phyloP scores from a whole-genome alignment of 441 rosid genomes.

The Arabidopsis lyrata region DNA sequence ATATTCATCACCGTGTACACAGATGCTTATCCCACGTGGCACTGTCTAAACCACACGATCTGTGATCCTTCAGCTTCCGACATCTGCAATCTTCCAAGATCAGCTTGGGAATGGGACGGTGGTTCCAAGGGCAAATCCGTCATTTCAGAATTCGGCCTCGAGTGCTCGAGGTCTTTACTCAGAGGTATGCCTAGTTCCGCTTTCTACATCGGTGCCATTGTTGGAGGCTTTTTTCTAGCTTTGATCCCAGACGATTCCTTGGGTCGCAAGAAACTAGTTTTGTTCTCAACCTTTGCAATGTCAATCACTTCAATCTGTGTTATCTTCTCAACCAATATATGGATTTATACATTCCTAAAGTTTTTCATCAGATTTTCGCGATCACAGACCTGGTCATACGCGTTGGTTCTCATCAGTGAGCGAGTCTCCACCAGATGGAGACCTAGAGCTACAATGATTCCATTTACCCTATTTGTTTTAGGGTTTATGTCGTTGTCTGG shows the following conservation, averaged over 20 bases:
- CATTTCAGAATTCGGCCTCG: constrained; percentile 53
- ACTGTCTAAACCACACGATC: constrained; percentile 45
- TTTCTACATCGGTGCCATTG: constrained; percentile 69
- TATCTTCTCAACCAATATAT: constrained; percentile 56
- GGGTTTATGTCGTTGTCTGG: constrained; percentile 69
- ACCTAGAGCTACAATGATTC: constrained; percentile 63
- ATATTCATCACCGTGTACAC: constrained; percentile 70
- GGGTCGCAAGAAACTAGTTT: constrained; percentile 72
- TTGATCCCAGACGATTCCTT: constrained; percentile 66
- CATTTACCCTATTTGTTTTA: constrained; percentile 58
- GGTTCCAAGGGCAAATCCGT: constrained; percentile 21
- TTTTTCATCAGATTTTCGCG: constrained; percentile 60
- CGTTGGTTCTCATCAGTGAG: constrained; percentile 68
- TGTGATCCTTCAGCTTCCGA: constrained; percentile 40
- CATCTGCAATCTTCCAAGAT: constrained; percentile 42
- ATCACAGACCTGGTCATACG: constrained; percentile 61
- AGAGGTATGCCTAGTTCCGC: constrained; percentile 73
- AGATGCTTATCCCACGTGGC: constrained; percentile 69
- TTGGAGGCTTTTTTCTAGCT: constrained; percentile 60
- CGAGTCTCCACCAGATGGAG: constrained; percentile 66
- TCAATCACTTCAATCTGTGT: constrained; percentile 51
- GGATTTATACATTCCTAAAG: constrained; percentile 61
- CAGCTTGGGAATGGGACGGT: constrained; percentile 51
- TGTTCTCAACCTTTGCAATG: constrained; percentile 55
- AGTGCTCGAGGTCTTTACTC: constrained; percentile 57